Base-by-base conservation (phyloP, 2,329 filamentous ascomycete species). In the Nemania diffusa region DNA sequence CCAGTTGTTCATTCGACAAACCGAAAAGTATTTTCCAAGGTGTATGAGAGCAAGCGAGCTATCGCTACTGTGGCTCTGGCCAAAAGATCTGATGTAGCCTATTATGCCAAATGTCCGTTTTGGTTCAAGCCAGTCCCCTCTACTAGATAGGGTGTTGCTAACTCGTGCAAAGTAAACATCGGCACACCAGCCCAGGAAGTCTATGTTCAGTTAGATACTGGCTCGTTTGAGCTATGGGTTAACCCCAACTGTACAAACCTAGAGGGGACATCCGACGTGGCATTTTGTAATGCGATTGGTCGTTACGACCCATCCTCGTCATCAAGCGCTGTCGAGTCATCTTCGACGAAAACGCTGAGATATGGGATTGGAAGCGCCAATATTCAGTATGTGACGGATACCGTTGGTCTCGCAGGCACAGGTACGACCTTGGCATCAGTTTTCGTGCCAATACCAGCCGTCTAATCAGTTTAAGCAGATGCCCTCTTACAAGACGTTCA, bases 171-270 rank as follows among this genome's bases (percentile, higher is more conserved):
- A 82, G 80, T 87, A 69, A 80, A 81, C 65, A 83, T 88, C 56
- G 87, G 87, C 53, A 87, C 82, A 2, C 87, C 87, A 15, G 78
- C 82, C 1, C 86, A 88, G 69, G 73, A 80, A 1, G 82, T 88
- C 57, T 85, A 80, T 63, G 84, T 87, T 11, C 85, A 87, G 73
- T 75, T 89, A 62, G 87, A 89, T 74, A 88, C 87, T 0, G 86
- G 87, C 52, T 88, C 85, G 9, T 88, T 87, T 71, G 86, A 88
- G 78, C 80, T 88, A 34, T 88, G 86, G 86, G 83, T 88, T 6
- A 92, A 93, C 73, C 84, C 88, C 0, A 83, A 84, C 57, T 87
- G 84, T 72, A 85, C 84, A 7, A 74, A 75, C 1, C 79, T 91
- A 17, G 68, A 74, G 9, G 65, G 73, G 7, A 69, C 73, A 0